Evolutionary conservation across 2,329 filamentous ascomycete species (phyloP).

Genomic region (Ophiostoma fasciatum): DNA sequence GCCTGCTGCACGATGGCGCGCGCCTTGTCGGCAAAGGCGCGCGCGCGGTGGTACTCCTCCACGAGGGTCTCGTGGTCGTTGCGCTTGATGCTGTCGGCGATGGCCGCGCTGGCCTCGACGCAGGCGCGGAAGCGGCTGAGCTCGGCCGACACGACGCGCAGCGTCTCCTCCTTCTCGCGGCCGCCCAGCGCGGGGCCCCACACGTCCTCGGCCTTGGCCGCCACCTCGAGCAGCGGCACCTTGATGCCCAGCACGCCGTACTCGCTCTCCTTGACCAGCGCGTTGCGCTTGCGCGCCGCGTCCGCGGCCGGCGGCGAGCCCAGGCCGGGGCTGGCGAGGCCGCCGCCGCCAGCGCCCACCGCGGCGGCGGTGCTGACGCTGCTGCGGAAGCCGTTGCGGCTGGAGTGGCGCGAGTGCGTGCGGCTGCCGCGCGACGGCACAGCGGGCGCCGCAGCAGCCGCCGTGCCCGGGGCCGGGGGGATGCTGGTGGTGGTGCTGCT

Average conservation of each 20-base stretch:
- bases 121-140: conserved; percentile 69
- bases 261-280: conserved; percentile 81
- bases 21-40: conserved; percentile 66
- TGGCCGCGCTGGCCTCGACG: conserved; percentile 62
- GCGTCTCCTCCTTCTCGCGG: conserved; percentile 74
- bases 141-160: conserved; percentile 62
- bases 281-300: conserved; percentile 60
- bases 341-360: background rate
- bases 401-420: conserved; percentile 50
- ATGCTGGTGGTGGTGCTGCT: too few relatives aligned
- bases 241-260: conserved; percentile 84
- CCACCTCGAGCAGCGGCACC: conserved; percentile 71
- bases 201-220: conserved; percentile 88
- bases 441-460: too few relatives aligned
- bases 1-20: conserved; percentile 47
- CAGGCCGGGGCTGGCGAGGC: background rate
- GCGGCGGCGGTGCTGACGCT: conserved; percentile 19
- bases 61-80: conserved; percentile 81
- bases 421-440: conserved; percentile 23
- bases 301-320: background rate
- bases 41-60: conserved; percentile 74
- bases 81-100: conserved; percentile 75
- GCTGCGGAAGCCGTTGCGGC: conserved; percentile 50
- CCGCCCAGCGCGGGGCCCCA: conserved; percentile 92
- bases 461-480: conserved; percentile 17